phyloP scores from a whole-genome alignment of 495 filamentous ascomycete genomes.

The Paragyromitra xinjiangensis region DNA sequence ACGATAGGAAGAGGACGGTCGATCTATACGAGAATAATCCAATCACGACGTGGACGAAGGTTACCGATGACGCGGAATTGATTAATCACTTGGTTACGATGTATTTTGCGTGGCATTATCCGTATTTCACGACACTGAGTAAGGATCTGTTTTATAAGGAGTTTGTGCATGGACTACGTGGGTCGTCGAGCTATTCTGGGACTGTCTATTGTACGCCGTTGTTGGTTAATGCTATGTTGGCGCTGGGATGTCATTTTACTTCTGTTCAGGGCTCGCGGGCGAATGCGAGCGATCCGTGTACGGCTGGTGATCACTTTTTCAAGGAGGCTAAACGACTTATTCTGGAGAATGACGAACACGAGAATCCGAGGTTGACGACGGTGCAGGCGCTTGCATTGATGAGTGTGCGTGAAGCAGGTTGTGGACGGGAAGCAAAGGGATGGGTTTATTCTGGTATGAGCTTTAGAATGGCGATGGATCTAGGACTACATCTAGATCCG shows the following conservation, averaged over 20 bases:
- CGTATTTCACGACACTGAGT: conserved; percentile 94
- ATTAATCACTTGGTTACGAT: conserved; percentile 90
- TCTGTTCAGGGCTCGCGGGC: conserved; percentile 73
- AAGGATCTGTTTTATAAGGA: conserved; percentile 88
- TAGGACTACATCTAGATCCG: conserved; percentile 87
- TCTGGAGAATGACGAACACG: conserved; percentile 90
- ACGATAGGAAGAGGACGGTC: conserved; percentile 54
- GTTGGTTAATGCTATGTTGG: conserved; percentile 95
- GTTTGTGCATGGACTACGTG: conserved; percentile 64
- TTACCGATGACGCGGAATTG: conserved; percentile 79
- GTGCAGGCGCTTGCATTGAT: conserved; percentile 94
- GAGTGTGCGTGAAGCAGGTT: conserved; percentile 96
- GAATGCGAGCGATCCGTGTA: conserved; percentile 75
- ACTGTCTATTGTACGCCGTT: conserved; percentile 86
- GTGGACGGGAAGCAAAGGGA: conserved; percentile 91
- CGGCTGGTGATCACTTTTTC: conserved; percentile 97
- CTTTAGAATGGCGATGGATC: conserved; percentile 96
- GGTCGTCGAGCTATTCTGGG: conserved; percentile 56
- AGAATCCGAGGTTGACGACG: conserved; percentile 87
- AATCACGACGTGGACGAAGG: conserved; percentile 83
- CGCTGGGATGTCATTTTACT: conserved; percentile 96
- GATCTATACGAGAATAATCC: conserved; percentile 68
- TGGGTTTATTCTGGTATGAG: conserved; percentile 99
- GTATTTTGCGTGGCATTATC: conserved; percentile 99
- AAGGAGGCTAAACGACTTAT: conserved; percentile 91